Percentiles rank a stretch among this genome's conserved stretches.
These are phyloP conservation scores for Lepiota venenata DNA, from an alignment of 768 basidiomycete genomes.

Conservation along the genomic window DNA sequence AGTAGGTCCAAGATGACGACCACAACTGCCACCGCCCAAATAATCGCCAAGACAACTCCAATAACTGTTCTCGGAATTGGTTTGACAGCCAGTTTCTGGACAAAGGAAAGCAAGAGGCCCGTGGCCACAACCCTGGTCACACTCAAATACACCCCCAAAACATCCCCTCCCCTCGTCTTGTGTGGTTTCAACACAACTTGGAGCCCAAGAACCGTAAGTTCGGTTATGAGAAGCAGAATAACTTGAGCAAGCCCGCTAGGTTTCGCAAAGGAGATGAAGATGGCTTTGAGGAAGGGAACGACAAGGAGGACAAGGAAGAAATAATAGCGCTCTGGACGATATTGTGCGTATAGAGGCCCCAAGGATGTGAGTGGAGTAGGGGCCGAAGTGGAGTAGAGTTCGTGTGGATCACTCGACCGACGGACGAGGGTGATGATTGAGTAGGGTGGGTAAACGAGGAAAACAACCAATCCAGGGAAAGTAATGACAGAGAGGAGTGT, in stretches of 20 bases:
- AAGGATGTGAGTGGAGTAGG: conserved; percentile 35
- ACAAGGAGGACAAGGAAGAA: conserved; percentile 58
- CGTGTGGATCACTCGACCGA: conserved; percentile 18
- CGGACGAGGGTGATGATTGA: conserved; percentile 44
- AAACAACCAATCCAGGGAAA: conserved; percentile 47
- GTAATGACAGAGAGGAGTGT: conserved; percentile 73
- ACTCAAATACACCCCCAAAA: conserved; percentile 64
- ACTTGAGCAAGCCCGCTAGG: conserved; percentile 65
- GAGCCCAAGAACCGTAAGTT: conserved; percentile 53
- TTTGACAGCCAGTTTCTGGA: conserved; percentile 56
- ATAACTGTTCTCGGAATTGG: conserved; percentile 83
- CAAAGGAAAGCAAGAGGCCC: conserved; percentile 74
- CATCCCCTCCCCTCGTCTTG: conserved; percentile 65
- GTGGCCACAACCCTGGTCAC: conserved; percentile 67
- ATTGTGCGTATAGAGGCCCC: conserved; percentile 63
- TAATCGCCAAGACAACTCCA: conserved; percentile 68
- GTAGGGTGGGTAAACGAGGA: conserved; percentile 48
- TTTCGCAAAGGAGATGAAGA: conserved; percentile 68
- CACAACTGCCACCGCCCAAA: conserved; percentile 69
- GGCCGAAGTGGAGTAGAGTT: conserved; percentile 27
- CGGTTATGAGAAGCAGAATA: conserved; percentile 61
- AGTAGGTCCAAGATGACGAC: conserved; percentile 66
- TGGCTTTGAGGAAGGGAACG: conserved; percentile 61
- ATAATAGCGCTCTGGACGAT: conserved; percentile 64
- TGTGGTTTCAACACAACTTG: conserved; percentile 59